A percentile compares a stretch with the other conserved stretches of the same genome.
phyloP scores from a whole-genome alignment of 2,329 filamentous ascomycete genomes.

The Thelonectria discophora region DNA sequence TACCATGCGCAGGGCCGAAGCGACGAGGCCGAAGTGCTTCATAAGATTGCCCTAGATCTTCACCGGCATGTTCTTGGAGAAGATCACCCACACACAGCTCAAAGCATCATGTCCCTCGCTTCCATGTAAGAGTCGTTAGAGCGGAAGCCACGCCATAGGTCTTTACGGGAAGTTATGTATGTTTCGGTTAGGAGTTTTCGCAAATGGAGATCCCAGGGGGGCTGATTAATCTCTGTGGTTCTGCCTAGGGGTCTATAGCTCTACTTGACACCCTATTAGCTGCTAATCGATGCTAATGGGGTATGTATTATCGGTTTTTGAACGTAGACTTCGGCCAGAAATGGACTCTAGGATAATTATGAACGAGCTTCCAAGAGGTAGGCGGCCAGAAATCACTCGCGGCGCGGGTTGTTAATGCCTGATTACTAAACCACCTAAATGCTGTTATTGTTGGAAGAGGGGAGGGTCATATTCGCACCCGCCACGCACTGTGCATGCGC shows the following conservation, averaged over 20 bases:
- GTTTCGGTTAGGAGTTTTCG: background rate
- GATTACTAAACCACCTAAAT: background rate
- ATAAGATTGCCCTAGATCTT: background rate
- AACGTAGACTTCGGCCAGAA: background rate
- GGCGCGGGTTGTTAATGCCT: background rate
- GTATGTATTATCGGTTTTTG: too few species aligned
- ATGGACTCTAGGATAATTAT: background rate
- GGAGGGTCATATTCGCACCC: background rate
- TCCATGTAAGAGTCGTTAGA: background rate
- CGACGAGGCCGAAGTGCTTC: too few species aligned
- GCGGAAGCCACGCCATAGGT: background rate
- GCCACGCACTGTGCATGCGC: background rate
- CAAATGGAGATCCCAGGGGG: background rate
- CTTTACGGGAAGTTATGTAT: background rate
- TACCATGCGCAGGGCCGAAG: background rate
- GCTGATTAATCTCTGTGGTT: background rate
- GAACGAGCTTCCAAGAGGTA: background rate
- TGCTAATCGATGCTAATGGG: too few species aligned
- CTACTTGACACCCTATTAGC: too few species aligned
- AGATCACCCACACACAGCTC: background rate
- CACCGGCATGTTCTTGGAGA: background rate
- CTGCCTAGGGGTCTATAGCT: background rate
- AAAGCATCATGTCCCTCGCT: background rate
- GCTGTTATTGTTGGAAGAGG: conserved; percentile 1
- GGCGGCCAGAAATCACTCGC: background rate